Evolutionary conservation across 129 eudicot genomes (phyloP).

Genomic region (sunflower (Helianthus annuus)): DNA sequence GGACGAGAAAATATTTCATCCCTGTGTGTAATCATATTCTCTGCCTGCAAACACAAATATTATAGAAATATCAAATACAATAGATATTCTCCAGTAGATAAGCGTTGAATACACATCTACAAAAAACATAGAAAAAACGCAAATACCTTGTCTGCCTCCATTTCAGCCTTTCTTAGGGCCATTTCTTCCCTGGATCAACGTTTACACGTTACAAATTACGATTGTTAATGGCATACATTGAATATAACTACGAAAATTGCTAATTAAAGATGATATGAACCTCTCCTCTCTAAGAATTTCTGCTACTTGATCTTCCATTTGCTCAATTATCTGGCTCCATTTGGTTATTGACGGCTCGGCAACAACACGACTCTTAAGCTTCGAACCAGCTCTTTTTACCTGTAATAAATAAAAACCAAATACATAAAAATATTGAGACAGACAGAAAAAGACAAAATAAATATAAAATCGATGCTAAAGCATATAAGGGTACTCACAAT

Average conservation of each 20-base stretch:
- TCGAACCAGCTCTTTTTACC: constrained; percentile 90
- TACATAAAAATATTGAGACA: background rate
- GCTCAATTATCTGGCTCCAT: constrained; percentile 76
- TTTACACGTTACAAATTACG: background rate
- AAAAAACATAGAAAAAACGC: background rate
- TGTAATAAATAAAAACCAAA: constrained; percentile 27
- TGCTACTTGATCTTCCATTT: constrained; percentile 89
- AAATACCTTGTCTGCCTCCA: constrained; percentile 89
- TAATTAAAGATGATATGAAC: constrained; percentile 29
- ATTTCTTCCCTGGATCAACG: constrained; percentile 77
- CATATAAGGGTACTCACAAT: constrained; percentile 53
- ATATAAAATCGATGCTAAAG: background rate
- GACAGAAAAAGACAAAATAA: background rate
- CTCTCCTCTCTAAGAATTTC: constrained; percentile 86
- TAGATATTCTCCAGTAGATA: background rate
- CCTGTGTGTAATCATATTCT: constrained; percentile 82
- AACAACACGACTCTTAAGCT: constrained; percentile 75
- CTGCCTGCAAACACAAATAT: constrained; percentile 57
- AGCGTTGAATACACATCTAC: background rate
- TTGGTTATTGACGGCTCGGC: constrained; percentile 79
- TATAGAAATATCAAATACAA: background rate
- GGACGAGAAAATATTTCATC: constrained; percentile 91
- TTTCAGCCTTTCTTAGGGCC: constrained; percentile 94
- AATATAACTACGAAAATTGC: background rate
- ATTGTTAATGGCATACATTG: background rate